These are phyloP conservation scores for Dissophora globulifera DNA, from an alignment of 192 early-diverging fungal species.

Conservation along the genomic window DNA sequence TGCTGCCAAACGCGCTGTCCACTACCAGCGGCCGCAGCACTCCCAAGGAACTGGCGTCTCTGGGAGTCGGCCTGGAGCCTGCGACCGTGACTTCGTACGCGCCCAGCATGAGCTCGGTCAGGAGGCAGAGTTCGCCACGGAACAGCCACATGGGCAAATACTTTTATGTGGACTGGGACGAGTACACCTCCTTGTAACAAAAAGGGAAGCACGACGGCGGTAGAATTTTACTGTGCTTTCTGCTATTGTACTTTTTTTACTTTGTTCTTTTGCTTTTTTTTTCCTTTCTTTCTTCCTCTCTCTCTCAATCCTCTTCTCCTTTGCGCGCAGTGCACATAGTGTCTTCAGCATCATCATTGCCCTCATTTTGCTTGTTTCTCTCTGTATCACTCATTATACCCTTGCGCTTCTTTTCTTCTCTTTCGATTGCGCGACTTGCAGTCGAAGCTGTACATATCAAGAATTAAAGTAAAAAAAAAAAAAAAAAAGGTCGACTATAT, in stretches of 20 bases:
- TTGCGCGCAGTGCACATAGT: not conserved
- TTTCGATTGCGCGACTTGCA: too few species aligned
- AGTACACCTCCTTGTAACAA: constrained; percentile 33
- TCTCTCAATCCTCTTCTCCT: not conserved
- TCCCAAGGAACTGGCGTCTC: constrained; percentile 17
- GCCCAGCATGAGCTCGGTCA: constrained; percentile 1
- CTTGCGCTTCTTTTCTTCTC: not conserved
- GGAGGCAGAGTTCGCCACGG: constrained; percentile 36
- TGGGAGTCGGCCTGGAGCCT: constrained; percentile 3
- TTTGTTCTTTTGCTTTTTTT: not conserved
- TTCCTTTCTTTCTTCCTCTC: constrained; percentile 5
- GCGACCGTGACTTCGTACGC: not conserved
- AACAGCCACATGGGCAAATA: constrained; percentile 52
- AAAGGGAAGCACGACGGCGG: not conserved
- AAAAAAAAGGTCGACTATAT: not conserved
- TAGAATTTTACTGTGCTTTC: not conserved
- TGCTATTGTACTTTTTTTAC: not conserved
- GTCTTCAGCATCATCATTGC: not conserved
- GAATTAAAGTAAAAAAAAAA: constrained; percentile 2
- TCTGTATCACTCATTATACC: constrained; percentile 6
- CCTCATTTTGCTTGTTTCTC: constrained; percentile 7
- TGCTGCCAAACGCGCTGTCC: not conserved
- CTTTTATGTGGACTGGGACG: constrained; percentile 52
- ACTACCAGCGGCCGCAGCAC: not conserved
- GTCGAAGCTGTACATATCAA: constrained; percentile 18